phyloP scores from a whole-genome alignment of 1,139 yeast genomes.

The Debaryomyces sp. region DNA sequence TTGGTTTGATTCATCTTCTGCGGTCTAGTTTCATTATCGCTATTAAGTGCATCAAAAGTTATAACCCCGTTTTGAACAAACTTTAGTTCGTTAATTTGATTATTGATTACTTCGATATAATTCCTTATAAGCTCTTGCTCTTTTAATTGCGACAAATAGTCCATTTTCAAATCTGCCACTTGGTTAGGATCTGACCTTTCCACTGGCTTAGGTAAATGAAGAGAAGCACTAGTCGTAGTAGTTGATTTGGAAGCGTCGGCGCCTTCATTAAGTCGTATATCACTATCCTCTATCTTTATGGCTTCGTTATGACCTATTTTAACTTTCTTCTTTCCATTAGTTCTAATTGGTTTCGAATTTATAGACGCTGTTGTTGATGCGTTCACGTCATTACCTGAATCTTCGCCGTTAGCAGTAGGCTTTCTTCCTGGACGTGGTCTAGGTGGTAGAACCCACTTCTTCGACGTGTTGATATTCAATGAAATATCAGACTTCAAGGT shows the following conservation, averaged over 20 bases:
- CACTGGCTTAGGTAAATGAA: neutral
- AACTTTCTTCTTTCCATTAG: slow-evolving; percentile 3
- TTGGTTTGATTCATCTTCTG: slow-evolving; percentile 7
- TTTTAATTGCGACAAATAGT: slow-evolving; percentile 42
- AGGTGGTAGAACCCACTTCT: slow-evolving; percentile 67
- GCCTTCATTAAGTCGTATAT: neutral
- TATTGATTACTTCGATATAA: slow-evolving; percentile 46
- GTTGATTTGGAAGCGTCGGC: neutral
- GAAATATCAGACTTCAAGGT: slow-evolving; percentile 23
- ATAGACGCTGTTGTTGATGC: neutral
- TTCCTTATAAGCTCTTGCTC: slow-evolving; percentile 50
- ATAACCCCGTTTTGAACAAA: slow-evolving; percentile 52
- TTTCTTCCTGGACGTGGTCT: slow-evolving; percentile 65
- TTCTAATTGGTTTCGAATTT: neutral
- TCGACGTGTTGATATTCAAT: slow-evolving; percentile 50
- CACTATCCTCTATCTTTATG: neutral
- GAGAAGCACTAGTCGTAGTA: neutral
- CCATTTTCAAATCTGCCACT: slow-evolving; percentile 29
- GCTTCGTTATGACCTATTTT: slow-evolving; percentile 1
- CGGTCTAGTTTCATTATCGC: slow-evolving; percentile 8
- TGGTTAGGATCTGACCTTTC: slow-evolving; percentile 12
- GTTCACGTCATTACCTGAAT: slow-evolving; percentile 2
- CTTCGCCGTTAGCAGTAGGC: slow-evolving; percentile 30
- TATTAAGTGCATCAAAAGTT: slow-evolving; percentile 45
- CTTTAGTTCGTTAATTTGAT: slow-evolving; percentile 48